Evolutionary conservation across 441 rosid genomes (phyloP).

Genomic region (Bruguiera hainesii): DNA sequence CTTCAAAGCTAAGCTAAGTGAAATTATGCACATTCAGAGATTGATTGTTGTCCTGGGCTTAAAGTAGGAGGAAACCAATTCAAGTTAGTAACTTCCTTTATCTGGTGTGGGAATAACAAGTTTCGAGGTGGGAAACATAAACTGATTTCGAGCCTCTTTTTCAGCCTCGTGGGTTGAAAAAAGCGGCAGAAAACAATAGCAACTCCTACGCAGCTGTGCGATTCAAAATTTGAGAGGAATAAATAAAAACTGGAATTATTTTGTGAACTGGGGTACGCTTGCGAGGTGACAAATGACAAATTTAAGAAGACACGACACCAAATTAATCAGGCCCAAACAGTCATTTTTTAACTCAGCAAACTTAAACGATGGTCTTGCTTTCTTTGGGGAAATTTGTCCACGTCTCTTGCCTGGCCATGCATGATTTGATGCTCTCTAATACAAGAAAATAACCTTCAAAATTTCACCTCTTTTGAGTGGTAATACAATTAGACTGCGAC

Average conservation of each 20-base stretch:
- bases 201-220: not conserved
- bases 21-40: too few species aligned
- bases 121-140: too few species aligned
- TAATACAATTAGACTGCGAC: conserved; percentile 49
- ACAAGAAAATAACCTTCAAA: conserved; percentile 42
- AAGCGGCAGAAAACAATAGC: too few species aligned
- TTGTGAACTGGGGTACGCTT: conserved; percentile 7
- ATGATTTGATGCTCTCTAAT: conserved; percentile 28
- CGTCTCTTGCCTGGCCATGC: conserved; percentile 5
- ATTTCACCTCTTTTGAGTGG: conserved; percentile 15
- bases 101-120: too few species aligned
- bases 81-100: too few species aligned
- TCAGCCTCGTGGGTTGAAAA: too few species aligned
- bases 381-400: not conserved
- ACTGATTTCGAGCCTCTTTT: too few species aligned
- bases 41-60: too few species aligned
- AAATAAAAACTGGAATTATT: conserved; percentile 2
- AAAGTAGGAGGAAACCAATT: too few species aligned
- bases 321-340: not conserved
- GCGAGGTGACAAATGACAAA: conserved; percentile 1
- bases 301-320: conserved; percentile 10
- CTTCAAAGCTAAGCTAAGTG: too few species aligned
- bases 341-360: not conserved
- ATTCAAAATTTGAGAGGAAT: not conserved
- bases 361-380: not conserved